Evolutionary conservation across 805 yeast genomes (phyloP).

Genomic region (Myxozyma vanderwaltii): DNA sequence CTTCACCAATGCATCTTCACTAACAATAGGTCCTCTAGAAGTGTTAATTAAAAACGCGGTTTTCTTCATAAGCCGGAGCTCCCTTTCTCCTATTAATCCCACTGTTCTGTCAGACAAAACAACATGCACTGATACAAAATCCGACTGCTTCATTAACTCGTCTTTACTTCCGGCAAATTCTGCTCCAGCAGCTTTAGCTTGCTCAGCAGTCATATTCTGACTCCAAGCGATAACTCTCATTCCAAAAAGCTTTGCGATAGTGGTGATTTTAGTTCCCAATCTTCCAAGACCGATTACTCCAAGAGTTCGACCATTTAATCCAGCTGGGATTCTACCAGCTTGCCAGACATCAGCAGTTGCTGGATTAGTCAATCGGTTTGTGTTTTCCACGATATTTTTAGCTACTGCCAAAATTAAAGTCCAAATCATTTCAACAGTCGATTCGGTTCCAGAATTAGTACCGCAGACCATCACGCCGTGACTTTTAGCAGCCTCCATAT

Average conservation of each 20-base stretch:
- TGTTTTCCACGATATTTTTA: conserved; percentile 29
- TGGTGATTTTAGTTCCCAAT: conserved; percentile 29
- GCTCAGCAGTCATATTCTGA: conserved; percentile 29
- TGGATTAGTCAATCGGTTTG: conserved; percentile 14
- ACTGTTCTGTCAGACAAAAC: conserved; percentile 27
- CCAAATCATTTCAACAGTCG: conserved; percentile 36
- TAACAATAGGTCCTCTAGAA: conserved; percentile 35
- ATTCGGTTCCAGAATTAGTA: conserved; percentile 22
- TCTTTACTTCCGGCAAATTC: conserved; percentile 27
- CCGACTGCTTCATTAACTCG: conserved; percentile 30
- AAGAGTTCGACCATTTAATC: conserved; percentile 29
- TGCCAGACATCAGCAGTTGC: conserved; percentile 31
- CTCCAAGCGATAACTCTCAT: conserved; percentile 35
- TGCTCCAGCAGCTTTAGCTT: conserved; percentile 10
- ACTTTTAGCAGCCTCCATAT: conserved; percentile 27
- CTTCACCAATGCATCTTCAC: conserved; percentile 31
- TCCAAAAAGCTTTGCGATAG: conserved; percentile 33
- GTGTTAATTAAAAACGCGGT: conserved; percentile 35
- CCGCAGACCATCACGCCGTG: conserved; percentile 33
- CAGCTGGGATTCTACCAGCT: conserved; percentile 30
- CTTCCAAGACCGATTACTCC: conserved; percentile 35
- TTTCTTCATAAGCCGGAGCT: conserved; percentile 32
- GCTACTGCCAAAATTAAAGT: conserved; percentile 31
- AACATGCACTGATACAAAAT: conserved; percentile 33
- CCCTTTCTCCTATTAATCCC: conserved; percentile 23